These are phyloP conservation scores for Alternaria brassicae DNA, from an alignment of 2,329 filamentous ascomycete genomes.

Conservation along the genomic window DNA sequence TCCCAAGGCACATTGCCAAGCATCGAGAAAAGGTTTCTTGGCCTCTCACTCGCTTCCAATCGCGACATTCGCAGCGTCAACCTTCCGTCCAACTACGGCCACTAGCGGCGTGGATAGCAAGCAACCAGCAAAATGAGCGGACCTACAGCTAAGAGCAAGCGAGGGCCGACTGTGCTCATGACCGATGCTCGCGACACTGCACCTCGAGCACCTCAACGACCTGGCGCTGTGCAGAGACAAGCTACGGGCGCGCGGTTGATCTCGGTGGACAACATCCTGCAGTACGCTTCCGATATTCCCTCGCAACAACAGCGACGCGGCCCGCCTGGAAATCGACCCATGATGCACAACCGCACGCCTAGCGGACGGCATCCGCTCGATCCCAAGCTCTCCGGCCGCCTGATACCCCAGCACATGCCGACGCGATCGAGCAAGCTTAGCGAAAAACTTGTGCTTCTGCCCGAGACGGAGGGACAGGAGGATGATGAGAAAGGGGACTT, in stretches of 20 bases:
- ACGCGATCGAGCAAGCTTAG: slow-evolving; percentile 91
- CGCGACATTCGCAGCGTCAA: background rate
- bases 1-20: background rate
- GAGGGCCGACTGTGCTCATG: slow-evolving; percentile 55
- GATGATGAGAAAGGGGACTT: slow-evolving; percentile 63
- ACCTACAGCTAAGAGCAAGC: slow-evolving; percentile 47
- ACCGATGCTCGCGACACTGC: slow-evolving; percentile 63
- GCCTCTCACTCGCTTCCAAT: background rate
- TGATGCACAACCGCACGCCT: slow-evolving; percentile 57
- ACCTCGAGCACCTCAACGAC: slow-evolving; percentile 34
- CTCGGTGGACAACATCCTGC: slow-evolving; percentile 90
- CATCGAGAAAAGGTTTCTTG: background rate
- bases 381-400: slow-evolving; percentile 63
- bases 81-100: slow-evolving; percentile 9
- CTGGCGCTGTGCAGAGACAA: slow-evolving; percentile 44
- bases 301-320: slow-evolving; percentile 89
- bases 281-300: slow-evolving; percentile 92
- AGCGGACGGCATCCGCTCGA: slow-evolving; percentile 61
- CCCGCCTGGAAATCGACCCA: slow-evolving; percentile 64
- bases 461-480: slow-evolving; percentile 71
- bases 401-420: slow-evolving; percentile 70
- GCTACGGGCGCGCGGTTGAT: slow-evolving; percentile 66
- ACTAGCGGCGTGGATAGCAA: slow-evolving; percentile 16
- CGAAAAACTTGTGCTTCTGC: slow-evolving; percentile 94
- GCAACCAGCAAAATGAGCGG: slow-evolving; percentile 38